phyloP scores from a whole-genome alignment of 345 rosid species.

The Gynandropsis gynandra region DNA sequence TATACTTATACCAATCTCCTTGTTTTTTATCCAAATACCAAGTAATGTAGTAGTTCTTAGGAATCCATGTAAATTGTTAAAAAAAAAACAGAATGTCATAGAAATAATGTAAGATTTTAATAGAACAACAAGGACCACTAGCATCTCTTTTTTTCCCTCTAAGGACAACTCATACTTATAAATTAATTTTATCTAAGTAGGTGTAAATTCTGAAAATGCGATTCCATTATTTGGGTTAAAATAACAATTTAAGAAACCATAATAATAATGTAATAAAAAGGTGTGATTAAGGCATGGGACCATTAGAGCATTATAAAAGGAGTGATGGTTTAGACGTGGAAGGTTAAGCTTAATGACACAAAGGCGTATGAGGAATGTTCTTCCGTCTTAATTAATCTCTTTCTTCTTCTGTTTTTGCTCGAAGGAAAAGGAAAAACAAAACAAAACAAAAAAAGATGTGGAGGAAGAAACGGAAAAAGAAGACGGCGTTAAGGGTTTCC shows the following conservation, averaged over 20 bases:
- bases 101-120: too few relatives aligned
- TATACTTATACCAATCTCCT: too few relatives aligned
- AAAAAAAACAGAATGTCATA: too few relatives aligned
- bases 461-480: conserved; percentile 25
- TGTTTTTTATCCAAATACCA: too few relatives aligned
- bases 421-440: not conserved
- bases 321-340: conserved; percentile 7
- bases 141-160: too few relatives aligned
- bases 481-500: conserved; percentile 18
- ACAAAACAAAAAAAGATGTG: conserved; percentile 9
- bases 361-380: not conserved
- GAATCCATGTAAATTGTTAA: too few relatives aligned
- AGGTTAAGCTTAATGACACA: conserved; percentile 8
- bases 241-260: not conserved
- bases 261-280: not conserved
- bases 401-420: too few relatives aligned
- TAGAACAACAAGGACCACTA: too few relatives aligned
- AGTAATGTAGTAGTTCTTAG: too few relatives aligned
- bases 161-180: too few relatives aligned
- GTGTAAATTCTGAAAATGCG: not conserved
- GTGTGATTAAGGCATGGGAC: conserved; percentile 20
- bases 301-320: conserved; percentile 22
- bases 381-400: conserved; percentile 1
- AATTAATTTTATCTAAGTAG: conserved; percentile 10
- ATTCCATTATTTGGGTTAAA: not conserved